Base-by-base conservation (phyloP, 2,329 filamentous ascomycete species). In the Pseudodiploospora longispora region DNA sequence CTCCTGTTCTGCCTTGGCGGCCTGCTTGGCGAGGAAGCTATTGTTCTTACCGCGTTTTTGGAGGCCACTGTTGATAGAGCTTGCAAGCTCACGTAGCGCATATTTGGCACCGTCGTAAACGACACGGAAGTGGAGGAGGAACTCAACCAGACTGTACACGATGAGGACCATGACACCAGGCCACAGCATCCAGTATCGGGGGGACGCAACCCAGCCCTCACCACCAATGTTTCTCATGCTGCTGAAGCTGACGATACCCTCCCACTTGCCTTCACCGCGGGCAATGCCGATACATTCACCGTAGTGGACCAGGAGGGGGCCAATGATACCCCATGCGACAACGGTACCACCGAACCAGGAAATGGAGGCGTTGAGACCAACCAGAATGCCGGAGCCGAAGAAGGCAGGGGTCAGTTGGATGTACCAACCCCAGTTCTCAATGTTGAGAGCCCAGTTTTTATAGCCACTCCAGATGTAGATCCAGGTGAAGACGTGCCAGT, bases 341-440 rank as follows among this genome's bases (percentile, higher is more conserved):
- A 80, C 64, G 10, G 71, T 73, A 12, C 78, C 78, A 10, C 52
- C 65, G 47, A 75, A 75, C 69, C 78, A 78, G 7, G 77, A 81
- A 44, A 77, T 54, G 27, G 75, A 72, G 10, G 75, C 70, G 57
- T 80, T 82, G 48, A 68, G 68, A 43, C 63, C 63, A 28, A 71
- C 77, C 10, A 70, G 69, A n/a, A 68, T 63, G n/a, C 66, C 66
- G 12, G 64, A 80, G 5, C 77, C 77, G 48, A 80, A 76, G 60
- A 81, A 80, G 32, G 77, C 78, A 0, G 77, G 76, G 0, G 76
- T 80, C 52, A 69, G 72, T 51, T 80, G 76, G 38, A 79, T 65
- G 50, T 74, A 66, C 78, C 77, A 82, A 9, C 75, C 75, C 78
- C 78, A 82, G 59, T 72, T 78, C 59, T 81, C 76, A 12, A 75